Percentiles rank a stretch among this genome's conserved stretches.
Conservation (phyloP, 345 rosid species). For the Aethionema arabicum region DNA sequence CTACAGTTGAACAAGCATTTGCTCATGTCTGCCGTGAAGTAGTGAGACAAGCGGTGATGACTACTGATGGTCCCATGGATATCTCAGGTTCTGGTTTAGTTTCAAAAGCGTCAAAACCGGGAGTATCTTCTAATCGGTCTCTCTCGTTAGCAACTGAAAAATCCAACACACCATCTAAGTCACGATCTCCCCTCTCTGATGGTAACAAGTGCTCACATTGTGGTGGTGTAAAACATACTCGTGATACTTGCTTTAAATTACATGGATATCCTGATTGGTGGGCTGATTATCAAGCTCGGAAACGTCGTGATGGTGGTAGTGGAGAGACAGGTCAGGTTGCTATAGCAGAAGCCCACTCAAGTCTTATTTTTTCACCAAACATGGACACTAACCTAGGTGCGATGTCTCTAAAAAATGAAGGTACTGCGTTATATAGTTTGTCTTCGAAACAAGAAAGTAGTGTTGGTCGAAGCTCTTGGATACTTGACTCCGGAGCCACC, state of each 20-base stretch:
- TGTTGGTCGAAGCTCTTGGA: too few species aligned
- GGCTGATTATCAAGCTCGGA: not conserved
- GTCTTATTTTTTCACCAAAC: not conserved
- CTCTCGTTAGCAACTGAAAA: too few species aligned
- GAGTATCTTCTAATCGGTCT: too few species aligned
- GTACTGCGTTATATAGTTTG: not conserved
- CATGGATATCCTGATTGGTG: not conserved
- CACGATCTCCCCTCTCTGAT: not conserved
- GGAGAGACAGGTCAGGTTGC: too few species aligned
- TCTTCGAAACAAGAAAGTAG: not conserved
- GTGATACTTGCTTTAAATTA: not conserved
- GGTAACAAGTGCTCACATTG: not conserved
- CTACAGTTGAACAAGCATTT: not conserved
- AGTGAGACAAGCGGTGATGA: too few species aligned
- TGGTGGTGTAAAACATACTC: not conserved
- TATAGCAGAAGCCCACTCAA: too few species aligned
- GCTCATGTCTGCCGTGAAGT: not conserved
- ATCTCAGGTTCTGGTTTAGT: too few species aligned
- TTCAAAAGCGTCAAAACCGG: too few species aligned
- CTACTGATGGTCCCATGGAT: too few species aligned
- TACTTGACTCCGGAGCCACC: not conserved
- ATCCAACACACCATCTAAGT: not conserved
- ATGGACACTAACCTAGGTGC: too few species aligned
- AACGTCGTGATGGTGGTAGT: not conserved
- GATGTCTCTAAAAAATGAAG: too few species aligned